Evolutionary conservation across 2,329 filamentous ascomycete genomes (phyloP).

Genomic region (Cryphonectria radicalis): DNA sequence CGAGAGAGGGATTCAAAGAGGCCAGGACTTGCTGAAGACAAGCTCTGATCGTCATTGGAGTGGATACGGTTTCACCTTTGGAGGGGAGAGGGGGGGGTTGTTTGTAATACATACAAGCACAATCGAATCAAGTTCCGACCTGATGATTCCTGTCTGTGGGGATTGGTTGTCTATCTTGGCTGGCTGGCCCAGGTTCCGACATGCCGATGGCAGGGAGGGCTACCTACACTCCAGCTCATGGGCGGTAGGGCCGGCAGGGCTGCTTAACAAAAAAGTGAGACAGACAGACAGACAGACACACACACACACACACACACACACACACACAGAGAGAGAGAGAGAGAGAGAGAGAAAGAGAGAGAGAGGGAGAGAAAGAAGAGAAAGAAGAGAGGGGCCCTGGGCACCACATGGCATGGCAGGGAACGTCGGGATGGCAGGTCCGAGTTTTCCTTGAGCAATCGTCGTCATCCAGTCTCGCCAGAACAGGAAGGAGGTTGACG

Average conservation of each 20-base stretch:
- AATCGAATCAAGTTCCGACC: background rate
- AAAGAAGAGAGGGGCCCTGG: background rate
- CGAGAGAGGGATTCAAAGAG: too few relatives aligned
- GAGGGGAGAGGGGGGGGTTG: background rate
- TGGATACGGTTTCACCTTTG: background rate
- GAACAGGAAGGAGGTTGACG: constrained; percentile 18
- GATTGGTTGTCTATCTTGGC: background rate
- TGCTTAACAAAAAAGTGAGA: background rate
- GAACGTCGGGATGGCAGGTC: constrained; percentile 7
- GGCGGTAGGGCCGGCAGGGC: background rate
- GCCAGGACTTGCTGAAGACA: background rate
- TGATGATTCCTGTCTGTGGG: background rate
- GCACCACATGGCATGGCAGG: constrained; percentile 19
- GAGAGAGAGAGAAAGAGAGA: too few relatives aligned
- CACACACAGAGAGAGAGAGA: too few relatives aligned
- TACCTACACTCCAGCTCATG: background rate
- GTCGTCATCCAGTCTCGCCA: constrained; percentile 9
- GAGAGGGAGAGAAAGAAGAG: too few relatives aligned
- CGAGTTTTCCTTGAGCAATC: constrained; percentile 1
- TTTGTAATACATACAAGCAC: background rate
- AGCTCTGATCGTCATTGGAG: background rate
- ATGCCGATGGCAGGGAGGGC: constrained; percentile 13
- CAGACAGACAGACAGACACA: background rate
- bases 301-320: background rate
- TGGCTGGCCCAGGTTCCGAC: constrained; percentile 15